These are phyloP conservation scores for Daldinia eschscholtzii DNA, from an alignment of 2,329 filamentous ascomycete genomes.

Conservation along the genomic window DNA sequence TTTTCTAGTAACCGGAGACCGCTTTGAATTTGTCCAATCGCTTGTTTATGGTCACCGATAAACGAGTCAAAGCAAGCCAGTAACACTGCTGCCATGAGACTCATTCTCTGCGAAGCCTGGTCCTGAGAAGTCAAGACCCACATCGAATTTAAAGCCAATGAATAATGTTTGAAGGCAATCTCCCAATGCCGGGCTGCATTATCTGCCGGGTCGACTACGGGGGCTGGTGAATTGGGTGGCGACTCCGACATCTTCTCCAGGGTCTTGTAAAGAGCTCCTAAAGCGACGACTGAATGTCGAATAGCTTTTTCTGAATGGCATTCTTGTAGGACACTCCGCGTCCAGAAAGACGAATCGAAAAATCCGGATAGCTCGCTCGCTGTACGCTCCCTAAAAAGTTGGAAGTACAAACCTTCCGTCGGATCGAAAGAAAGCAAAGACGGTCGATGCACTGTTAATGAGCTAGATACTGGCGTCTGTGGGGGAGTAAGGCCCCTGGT, in stretches of 20 bases:
- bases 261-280: constrained; percentile 76
- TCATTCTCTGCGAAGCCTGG: constrained; percentile 63
- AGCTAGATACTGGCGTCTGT: constrained; percentile 50
- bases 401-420: constrained; percentile 70
- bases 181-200: constrained; percentile 67
- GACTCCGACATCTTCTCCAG: constrained; percentile 69
- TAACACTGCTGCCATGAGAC: constrained; percentile 74
- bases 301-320: constrained; percentile 73
- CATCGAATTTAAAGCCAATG: constrained; percentile 66
- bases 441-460: constrained; percentile 58
- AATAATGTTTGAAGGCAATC: constrained; percentile 71
- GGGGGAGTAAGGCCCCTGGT: constrained; percentile 51
- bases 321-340: constrained; percentile 70
- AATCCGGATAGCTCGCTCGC: constrained; percentile 74
- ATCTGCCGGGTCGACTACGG: constrained; percentile 52
- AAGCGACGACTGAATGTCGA: constrained; percentile 73
- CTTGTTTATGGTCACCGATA: constrained; percentile 72
- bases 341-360: constrained; percentile 76
- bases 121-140: constrained; percentile 59
- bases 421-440: constrained; percentile 63
- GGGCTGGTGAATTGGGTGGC: constrained; percentile 61
- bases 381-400: constrained; percentile 71
- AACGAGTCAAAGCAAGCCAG: constrained; percentile 78
- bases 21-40: constrained; percentile 71
- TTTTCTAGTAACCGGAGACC: constrained; percentile 68